Evolutionary conservation across 2,329 filamentous ascomycete species (phyloP), one percentile per base, ranked within the genome.

Genomic region (Ceratocystiopsis minuta): DNA sequence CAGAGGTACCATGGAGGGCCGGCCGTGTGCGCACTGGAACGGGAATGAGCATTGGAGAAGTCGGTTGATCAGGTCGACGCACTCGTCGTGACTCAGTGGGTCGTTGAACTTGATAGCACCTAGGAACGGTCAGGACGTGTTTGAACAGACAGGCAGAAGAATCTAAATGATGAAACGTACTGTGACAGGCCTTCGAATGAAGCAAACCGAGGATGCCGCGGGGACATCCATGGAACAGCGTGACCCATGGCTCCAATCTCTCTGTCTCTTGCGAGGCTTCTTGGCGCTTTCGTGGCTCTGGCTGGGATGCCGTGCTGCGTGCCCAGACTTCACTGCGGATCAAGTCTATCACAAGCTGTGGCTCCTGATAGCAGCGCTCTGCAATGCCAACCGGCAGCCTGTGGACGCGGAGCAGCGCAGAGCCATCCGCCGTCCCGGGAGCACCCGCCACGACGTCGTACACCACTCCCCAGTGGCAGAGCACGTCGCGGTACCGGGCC

Each of bases 71-170:
- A 90, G 56, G 0, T 56, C 53, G 11, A 59, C 49, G 50, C 83
- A 88, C 48, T 84, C 67, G 0, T 64, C 57, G 1, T 54, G 47
- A 0, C 64, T 65, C 9, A 90, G 59, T 6, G 60, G 53, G 52
- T 92, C 84, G 50, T 88, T 88, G 59, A 92, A 92, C 81, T 87
- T 88, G 54, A 90, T 76, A 3, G 84, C 81, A 33, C 63, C 66
- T 68, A 15, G 0, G 2, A 42, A 43, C 32, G 32, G 4, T 17
- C 3, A 31, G 5, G 3, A 13, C 7, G 13, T 12, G 39, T 36
- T 36, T 10, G 20, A 20, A 20, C 20, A 34, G 18, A 24, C n/a
- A 16, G 9, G 9, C 14, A 3, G 6, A 12, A 2, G 6, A 14
- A 13, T 11, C 6, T n/a, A 5, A 7, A n/a, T 6, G 14, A 15